Evolutionary conservation across 768 basidiomycete species (phyloP).

Genomic region (Suillus subalutaceus): DNA sequence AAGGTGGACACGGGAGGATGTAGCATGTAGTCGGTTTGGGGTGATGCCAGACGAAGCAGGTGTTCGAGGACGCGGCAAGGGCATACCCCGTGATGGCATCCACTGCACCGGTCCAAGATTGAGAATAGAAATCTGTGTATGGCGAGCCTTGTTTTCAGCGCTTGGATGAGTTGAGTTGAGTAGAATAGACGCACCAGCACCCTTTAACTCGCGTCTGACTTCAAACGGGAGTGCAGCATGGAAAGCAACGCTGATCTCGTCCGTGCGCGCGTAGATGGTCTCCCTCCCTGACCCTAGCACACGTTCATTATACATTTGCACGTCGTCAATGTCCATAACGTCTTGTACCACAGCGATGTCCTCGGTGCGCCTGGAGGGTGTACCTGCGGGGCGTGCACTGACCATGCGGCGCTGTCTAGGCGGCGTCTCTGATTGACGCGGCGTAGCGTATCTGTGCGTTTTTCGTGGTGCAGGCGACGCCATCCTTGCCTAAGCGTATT

Average conservation of each 20-base stretch:
- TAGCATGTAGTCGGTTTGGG: constrained; percentile 80
- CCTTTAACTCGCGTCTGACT: constrained; percentile 70
- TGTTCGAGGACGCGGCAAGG: constrained; percentile 68
- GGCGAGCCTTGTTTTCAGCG: not conserved
- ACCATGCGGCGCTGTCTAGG: constrained; percentile 31
- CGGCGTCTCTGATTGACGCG: constrained; percentile 26
- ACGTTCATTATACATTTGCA: constrained; percentile 43
- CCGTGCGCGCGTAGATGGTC: constrained; percentile 66
- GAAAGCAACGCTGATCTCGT: constrained; percentile 67
- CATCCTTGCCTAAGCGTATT: not conserved
- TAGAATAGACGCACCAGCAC: constrained; percentile 50
- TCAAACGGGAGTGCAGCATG: constrained; percentile 74
- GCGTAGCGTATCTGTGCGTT: constrained; percentile 38
- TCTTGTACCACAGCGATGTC: constrained; percentile 50
- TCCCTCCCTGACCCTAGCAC: constrained; percentile 24
- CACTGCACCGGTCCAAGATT: constrained; percentile 69
- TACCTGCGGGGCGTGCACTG: constrained; percentile 23
- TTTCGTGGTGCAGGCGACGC: constrained; percentile 63
- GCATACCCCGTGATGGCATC: constrained; percentile 76
- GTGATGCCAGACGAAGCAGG: constrained; percentile 87
- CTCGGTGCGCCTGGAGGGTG: constrained; percentile 23
- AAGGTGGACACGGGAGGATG: constrained; percentile 73
- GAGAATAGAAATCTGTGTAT: constrained; percentile 63
- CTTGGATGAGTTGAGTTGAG: not conserved
- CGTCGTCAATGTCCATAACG: constrained; percentile 72